Base-by-base conservation (phyloP, 1,284 basidiomycete species). In the Waitea zeae region DNA sequence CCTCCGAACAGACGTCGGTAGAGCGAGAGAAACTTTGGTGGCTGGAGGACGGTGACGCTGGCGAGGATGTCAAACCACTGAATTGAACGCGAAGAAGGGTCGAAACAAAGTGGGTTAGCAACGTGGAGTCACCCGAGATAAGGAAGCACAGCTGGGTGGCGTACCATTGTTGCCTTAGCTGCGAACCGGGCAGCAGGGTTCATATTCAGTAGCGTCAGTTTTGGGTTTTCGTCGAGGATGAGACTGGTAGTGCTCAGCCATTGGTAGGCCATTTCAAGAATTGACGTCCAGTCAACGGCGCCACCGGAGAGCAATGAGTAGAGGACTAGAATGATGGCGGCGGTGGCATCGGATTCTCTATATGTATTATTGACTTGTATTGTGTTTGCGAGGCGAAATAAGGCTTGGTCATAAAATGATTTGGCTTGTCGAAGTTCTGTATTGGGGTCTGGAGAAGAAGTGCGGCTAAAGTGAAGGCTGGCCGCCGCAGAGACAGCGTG, bases 51-150 rank as follows among this genome's bases (percentile, higher is more conserved):
- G 17, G 71, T 73, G 35, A 81, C 51, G 44, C 70, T 70, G 32
- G 77, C 64, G 49, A 82, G 65, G 41, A 79, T 66, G 48, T 86
- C 80, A 37, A 79, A 56, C 71, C 77, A 82, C 81, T 84, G 47
- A n/a, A n/a, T n/a, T n/a, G n/a, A n/a, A n/a, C n/a, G n/a, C 30
- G 38, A 35, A 40, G 34, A 31, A 7, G 36, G 18, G 12, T 20
- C 17, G n/a, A 30, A 30, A 41, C 36, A 20, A 31, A 29, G 17
- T 24, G 14, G 33, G 30, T 14, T n/a, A n/a, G n/a, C n/a, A n/a
- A n/a, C n/a, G n/a, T n/a, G n/a, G n/a, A n/a, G n/a, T 34, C 18
- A 26, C 19, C 33, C 5, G 26, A 5, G 17, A 35, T 12, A 14
- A 3, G 7, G 12, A 7, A 5, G 20, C 9, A 19, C n/a, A 14